Conservation (phyloP, 306 rosid species). For the Rosa persica region DNA sequence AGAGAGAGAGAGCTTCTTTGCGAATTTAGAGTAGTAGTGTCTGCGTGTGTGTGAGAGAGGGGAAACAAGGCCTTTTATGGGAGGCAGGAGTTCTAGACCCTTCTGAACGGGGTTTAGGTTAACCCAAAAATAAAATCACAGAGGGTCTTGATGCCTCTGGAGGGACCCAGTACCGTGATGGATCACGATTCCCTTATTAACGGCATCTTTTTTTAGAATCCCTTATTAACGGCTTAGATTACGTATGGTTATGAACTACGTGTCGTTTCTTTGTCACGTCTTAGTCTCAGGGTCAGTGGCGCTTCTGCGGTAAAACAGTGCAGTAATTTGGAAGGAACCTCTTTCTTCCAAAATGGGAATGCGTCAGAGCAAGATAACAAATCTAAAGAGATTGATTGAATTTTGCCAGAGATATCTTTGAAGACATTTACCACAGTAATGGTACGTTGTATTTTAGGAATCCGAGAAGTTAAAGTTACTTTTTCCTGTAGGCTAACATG, state of each 20-base stretch:
- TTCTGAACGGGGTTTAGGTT: conserved; percentile 28
- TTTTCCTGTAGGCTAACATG: no score
- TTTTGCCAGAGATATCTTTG: no score
- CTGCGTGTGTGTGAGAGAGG: background rate
- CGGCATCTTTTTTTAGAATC: background rate
- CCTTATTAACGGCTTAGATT: background rate
- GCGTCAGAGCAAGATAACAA: no score
- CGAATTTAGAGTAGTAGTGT: background rate
- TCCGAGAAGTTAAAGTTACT: no score
- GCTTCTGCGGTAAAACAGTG: no score
- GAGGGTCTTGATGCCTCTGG: background rate
- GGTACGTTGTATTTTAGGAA: no score
- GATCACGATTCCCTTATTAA: background rate
- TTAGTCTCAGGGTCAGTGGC: no score
- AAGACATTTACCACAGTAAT: no score
- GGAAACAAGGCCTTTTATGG: background rate
- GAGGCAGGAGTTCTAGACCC: conserved; percentile 52
- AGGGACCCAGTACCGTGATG: background rate
- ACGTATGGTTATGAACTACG: background rate
- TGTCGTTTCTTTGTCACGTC: no score
- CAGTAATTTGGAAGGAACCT: no score
- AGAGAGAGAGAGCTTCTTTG: background rate
- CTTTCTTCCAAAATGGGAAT: no score
- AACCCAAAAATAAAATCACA: background rate
- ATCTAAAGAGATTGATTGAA: no score